phyloP scores from a whole-genome alignment of 2,329 filamentous ascomycete genomes.

The Cladosporium cucumerinum region DNA sequence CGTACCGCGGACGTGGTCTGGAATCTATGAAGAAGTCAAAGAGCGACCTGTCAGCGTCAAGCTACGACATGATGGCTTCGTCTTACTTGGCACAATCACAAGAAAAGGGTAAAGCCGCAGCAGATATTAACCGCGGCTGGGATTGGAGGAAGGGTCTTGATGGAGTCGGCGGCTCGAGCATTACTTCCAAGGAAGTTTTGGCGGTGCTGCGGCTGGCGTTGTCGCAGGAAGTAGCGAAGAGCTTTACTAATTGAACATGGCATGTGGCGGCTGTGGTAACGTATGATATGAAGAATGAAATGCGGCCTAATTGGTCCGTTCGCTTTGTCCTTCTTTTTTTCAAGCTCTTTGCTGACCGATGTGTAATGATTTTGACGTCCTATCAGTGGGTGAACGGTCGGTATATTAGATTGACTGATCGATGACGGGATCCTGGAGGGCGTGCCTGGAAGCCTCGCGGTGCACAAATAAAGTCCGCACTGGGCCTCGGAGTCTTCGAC shows the following conservation, averaged over 20 bases:
- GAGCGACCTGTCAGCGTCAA: constrained; percentile 27
- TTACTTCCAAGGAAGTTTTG: constrained; percentile 65
- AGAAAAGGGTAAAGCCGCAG: constrained; percentile 25
- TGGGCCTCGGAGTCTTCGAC: neutral
- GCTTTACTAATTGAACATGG: constrained; percentile 48
- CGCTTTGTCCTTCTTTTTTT: neutral
- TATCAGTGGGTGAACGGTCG: neutral
- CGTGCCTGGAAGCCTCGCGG: neutral
- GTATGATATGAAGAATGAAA: neutral
- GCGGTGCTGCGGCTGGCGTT: constrained; percentile 68
- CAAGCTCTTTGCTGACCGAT: neutral
- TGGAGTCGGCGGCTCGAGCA: constrained; percentile 55
- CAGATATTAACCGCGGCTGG: constrained; percentile 52
- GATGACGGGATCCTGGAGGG: neutral
- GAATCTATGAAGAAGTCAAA: constrained; percentile 17
- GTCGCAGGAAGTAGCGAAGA: constrained; percentile 67
- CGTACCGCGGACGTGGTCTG: constrained; percentile 23
- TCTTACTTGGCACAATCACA: constrained; percentile 29
- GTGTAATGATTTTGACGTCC: neutral
- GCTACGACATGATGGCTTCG: constrained; percentile 30
- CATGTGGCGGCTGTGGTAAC: neutral
- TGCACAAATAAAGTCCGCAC: neutral
- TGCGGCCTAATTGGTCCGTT: neutral
- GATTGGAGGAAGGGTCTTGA: constrained; percentile 59
- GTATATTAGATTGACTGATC: neutral